A percentile compares a stretch with the other conserved stretches of the same genome.
Evolutionary conservation across 495 filamentous ascomycete genomes (phyloP).

Genomic region (Talaromyces thailandensis): DNA sequence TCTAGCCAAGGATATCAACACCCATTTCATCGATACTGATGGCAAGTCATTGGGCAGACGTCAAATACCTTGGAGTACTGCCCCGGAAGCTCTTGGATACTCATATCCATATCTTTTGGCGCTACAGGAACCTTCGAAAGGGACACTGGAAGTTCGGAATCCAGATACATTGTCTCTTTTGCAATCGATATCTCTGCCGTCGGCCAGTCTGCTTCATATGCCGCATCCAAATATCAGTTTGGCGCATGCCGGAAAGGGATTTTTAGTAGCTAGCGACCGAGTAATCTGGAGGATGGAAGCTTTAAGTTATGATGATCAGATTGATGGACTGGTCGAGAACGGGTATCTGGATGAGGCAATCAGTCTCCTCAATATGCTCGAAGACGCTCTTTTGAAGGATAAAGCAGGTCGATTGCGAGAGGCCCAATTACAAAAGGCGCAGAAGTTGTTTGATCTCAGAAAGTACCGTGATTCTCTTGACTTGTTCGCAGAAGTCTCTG

Average conservation of each 20-base stretch:
- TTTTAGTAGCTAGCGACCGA: constrained; percentile 80
- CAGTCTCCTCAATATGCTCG: constrained; percentile 77
- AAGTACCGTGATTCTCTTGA: constrained; percentile 88
- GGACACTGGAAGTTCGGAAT: constrained; percentile 82
- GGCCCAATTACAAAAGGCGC: constrained; percentile 84
- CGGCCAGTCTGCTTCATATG: constrained; percentile 79
- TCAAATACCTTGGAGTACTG: constrained; percentile 83
- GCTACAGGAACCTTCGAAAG: constrained; percentile 74
- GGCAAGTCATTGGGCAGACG: constrained; percentile 75
- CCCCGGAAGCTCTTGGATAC: constrained; percentile 85
- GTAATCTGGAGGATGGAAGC: constrained; percentile 93
- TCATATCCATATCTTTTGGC: constrained; percentile 93
- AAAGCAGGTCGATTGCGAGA: constrained; percentile 73
- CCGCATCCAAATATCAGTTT: constrained; percentile 87
- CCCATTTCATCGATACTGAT: constrained; percentile 76
- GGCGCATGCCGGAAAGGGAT: constrained; percentile 89
- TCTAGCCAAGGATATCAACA: constrained; percentile 92
- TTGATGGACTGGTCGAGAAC: constrained; percentile 71
- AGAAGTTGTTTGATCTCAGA: constrained; percentile 67
- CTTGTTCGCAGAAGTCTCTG: constrained; percentile 79
- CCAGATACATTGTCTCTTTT: constrained; percentile 82
- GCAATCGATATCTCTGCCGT: constrained; percentile 73
- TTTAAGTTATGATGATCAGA: constrained; percentile 85
- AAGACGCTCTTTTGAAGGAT: constrained; percentile 80
- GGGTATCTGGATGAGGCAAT: constrained; percentile 85